Evolutionary conservation across 1,284 basidiomycete genomes (phyloP).

Genomic region (Ceratobasidium sp.): DNA sequence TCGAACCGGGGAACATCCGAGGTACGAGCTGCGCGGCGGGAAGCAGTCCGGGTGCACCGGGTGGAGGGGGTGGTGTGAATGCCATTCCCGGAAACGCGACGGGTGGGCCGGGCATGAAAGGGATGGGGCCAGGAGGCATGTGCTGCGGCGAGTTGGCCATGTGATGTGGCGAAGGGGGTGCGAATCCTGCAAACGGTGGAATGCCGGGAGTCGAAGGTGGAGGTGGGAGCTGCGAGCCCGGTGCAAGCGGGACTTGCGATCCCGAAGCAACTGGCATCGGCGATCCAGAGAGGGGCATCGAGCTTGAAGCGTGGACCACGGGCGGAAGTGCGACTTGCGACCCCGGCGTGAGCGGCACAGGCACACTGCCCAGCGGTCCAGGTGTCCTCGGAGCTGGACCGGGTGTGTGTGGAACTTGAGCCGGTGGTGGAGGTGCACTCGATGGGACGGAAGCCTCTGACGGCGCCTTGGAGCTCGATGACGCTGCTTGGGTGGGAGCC

Average conservation of each 20-base stretch:
- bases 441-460: background rate
- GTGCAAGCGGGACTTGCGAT: constrained; percentile 23
- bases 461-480: background rate
- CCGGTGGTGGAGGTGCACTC: background rate
- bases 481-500: no score
- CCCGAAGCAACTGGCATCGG: constrained; percentile 28
- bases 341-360: background rate
- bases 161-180: constrained; percentile 23
- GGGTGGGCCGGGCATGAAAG: constrained; percentile 28
- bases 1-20: constrained; percentile 23
- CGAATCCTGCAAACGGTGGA: constrained; percentile 2
- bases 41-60: constrained; percentile 16
- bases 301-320: background rate
- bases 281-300: background rate
- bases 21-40: constrained; percentile 27
- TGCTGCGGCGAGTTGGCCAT: constrained; percentile 22
- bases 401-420: background rate
- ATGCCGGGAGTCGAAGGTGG: constrained; percentile 20
- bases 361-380: background rate
- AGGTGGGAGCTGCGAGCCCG: constrained; percentile 23
- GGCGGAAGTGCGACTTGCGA: background rate
- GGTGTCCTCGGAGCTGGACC: background rate
- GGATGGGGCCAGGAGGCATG: constrained; percentile 9
- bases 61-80: constrained; percentile 23
- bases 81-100: constrained; percentile 23